Percentiles rank a stretch among this genome's conserved stretches.
Conservation (phyloP, 2,329 filamentous ascomycete species). For the Colletotrichum zoysiae region DNA sequence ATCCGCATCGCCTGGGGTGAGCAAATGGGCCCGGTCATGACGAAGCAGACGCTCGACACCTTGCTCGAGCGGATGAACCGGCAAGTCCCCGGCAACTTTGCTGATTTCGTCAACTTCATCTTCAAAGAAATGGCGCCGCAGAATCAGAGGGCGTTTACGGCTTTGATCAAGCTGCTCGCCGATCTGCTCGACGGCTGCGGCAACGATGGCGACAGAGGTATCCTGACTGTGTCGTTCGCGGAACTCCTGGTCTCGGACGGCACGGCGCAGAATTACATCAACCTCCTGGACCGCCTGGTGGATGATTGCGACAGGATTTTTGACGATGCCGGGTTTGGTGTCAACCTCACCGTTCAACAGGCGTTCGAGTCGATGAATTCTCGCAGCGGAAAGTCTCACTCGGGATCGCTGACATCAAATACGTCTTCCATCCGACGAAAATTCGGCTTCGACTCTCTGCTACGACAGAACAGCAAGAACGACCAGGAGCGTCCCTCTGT, state of each 20-base stretch:
- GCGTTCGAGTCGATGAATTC: constrained; percentile 72
- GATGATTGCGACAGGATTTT: constrained; percentile 93
- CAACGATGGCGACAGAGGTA: constrained; percentile 91
- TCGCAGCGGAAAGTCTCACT: constrained; percentile 71
- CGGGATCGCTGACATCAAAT: constrained; percentile 85
- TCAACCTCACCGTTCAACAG: constrained; percentile 48
- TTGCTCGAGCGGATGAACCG: constrained; percentile 78
- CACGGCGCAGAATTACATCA: constrained; percentile 85
- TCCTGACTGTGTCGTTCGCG: constrained; percentile 88
- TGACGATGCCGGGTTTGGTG: constrained; percentile 65
- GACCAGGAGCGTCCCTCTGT: constrained; percentile 80
- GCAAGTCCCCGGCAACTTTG: constrained; percentile 79
- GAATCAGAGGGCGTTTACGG: constrained; percentile 82
- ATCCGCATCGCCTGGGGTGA: constrained; percentile 88
- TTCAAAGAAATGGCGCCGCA: constrained; percentile 77
- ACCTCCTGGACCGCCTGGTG: constrained; percentile 87
- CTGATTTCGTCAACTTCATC: constrained; percentile 74
- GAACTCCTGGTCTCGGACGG: constrained; percentile 86
- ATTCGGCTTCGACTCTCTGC: constrained; percentile 82
- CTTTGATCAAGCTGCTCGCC: constrained; percentile 86
- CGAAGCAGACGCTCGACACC: constrained; percentile 75
- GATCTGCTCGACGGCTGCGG: constrained; percentile 90
- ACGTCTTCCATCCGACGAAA: constrained; percentile 86
- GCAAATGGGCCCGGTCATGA: constrained; percentile 87
- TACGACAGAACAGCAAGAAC: constrained; percentile 83